These are phyloP conservation scores for Aspergillus egyptiacus DNA, from an alignment of 495 filamentous ascomycete genomes.

Conservation along the genomic window DNA sequence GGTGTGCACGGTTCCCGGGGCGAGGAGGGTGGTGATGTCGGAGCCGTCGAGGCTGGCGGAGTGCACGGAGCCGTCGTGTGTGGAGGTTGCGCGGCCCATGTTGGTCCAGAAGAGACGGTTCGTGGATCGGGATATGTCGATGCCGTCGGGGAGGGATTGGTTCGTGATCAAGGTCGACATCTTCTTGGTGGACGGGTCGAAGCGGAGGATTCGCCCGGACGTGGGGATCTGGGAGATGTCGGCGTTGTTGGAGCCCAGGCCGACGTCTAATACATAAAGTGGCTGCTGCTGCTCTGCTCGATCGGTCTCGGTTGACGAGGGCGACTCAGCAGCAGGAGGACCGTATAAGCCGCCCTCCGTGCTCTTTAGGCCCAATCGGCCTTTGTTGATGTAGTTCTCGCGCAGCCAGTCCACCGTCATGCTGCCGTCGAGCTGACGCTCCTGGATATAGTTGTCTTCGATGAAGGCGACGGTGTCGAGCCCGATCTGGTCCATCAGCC, in stretches of 20 bases:
- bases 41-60: slow-evolving; percentile 42
- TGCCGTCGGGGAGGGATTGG: slow-evolving; percentile 44
- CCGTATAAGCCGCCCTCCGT: slow-evolving; percentile 32
- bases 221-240: slow-evolving; percentile 18
- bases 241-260: slow-evolving; percentile 21
- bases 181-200: slow-evolving; percentile 20
- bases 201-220: slow-evolving; percentile 20
- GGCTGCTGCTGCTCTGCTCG: slow-evolving; percentile 6
- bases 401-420: slow-evolving; percentile 31
- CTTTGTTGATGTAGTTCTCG: slow-evolving; percentile 28
- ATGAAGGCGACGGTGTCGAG: slow-evolving; percentile 34
- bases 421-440: slow-evolving; percentile 20
- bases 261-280: slow-evolving; percentile 28
- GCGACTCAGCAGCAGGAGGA: slow-evolving; percentile 1
- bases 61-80: slow-evolving; percentile 40
- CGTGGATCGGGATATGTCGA: slow-evolving; percentile 30
- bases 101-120: slow-evolving; percentile 49
- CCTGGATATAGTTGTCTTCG: slow-evolving; percentile 38
- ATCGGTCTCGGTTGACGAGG: neutral
- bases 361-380: slow-evolving; percentile 27
- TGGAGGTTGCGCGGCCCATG: slow-evolving; percentile 37
- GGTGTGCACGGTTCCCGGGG: slow-evolving; percentile 39
- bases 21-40: slow-evolving; percentile 32
- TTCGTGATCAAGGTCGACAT: slow-evolving; percentile 23
- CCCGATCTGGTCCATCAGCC: slow-evolving; percentile 29